These are phyloP conservation scores for Neoarthrinium moseri DNA, from an alignment of 2,329 filamentous ascomycete species.

Conservation along the genomic window DNA sequence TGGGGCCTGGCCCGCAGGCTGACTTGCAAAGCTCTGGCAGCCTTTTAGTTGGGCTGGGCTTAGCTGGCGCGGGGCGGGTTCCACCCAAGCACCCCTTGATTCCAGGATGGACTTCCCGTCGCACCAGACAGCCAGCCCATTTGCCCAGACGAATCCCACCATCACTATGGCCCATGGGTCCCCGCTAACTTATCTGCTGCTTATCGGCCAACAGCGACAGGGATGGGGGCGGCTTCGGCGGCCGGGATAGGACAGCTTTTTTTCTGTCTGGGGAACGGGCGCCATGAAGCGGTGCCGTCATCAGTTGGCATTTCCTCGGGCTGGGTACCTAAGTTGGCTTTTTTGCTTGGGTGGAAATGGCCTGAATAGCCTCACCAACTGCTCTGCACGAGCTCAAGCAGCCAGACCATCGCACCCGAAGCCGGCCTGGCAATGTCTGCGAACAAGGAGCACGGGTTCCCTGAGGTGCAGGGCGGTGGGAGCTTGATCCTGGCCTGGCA, in stretches of 20 bases:
- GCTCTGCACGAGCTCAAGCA: slow-evolving; percentile 14
- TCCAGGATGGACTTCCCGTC: too few species aligned
- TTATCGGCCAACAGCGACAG: slow-evolving; percentile 1
- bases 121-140: too few species aligned
- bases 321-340: too few species aligned
- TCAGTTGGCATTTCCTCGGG: background rate
- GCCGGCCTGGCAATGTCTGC: slow-evolving; percentile 1
- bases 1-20: too few species aligned
- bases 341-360: too few species aligned
- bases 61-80: too few species aligned
- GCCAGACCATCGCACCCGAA: slow-evolving; percentile 13
- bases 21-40: too few species aligned
- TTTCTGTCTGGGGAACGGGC: background rate
- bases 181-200: slow-evolving; percentile 5
- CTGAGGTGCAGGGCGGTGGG: slow-evolving; percentile 82
- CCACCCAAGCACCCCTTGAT: too few species aligned
- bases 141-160: background rate
- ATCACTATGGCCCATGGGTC: too few species aligned
- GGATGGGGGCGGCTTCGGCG: background rate
- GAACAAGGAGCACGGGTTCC: slow-evolving; percentile 65
- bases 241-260: background rate
- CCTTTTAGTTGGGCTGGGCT: too few species aligned
- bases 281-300: slow-evolving; percentile 2
- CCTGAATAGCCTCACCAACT: slow-evolving; percentile 8
- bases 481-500: slow-evolving; percentile 97